Evolutionary conservation across 2,329 filamentous ascomycete genomes (phyloP).

Genomic region (Talaromyces sp.): DNA sequence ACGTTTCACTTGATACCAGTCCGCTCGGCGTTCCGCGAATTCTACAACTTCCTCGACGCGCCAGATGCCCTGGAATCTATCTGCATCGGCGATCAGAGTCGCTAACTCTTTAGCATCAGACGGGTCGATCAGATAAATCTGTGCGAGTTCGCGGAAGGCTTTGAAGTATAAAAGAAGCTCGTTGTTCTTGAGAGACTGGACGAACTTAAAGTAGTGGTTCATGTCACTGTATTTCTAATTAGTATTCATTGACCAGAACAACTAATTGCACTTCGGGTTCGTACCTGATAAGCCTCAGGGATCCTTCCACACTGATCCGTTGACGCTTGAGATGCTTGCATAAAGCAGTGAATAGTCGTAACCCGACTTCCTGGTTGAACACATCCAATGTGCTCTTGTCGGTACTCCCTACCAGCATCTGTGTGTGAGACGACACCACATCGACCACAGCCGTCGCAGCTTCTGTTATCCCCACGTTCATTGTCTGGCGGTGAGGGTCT

Average conservation of each 20-base stretch:
- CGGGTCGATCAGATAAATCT: constrained; percentile 91
- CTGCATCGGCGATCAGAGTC: constrained; percentile 86
- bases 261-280: constrained; percentile 6
- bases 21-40: constrained; percentile 88
- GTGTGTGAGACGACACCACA: constrained; percentile 83
- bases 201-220: constrained; percentile 87
- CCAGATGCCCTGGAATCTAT: constrained; percentile 89
- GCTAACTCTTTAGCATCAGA: constrained; percentile 92
- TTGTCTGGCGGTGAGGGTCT: constrained; percentile 36
- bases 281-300: constrained; percentile 81
- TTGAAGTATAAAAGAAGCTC: constrained; percentile 88
- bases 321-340: constrained; percentile 98
- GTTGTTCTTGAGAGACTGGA: constrained; percentile 77
- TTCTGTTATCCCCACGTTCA: constrained; percentile 66
- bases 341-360: constrained; percentile 85
- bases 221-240: constrained; percentile 68
- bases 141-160: constrained; percentile 85
- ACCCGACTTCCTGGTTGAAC: constrained; percentile 95
- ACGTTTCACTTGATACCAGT: constrained; percentile 89
- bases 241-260: not conserved
- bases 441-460: constrained; percentile 81
- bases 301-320: constrained; percentile 84
- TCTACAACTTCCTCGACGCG: constrained; percentile 96
- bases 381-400: constrained; percentile 98
- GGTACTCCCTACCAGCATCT: constrained; percentile 90